Evolutionary conservation across 2,329 filamentous ascomycete genomes (phyloP), one percentile per base, ranked within the genome.

Genomic region (Nakataea oryzae): DNA sequence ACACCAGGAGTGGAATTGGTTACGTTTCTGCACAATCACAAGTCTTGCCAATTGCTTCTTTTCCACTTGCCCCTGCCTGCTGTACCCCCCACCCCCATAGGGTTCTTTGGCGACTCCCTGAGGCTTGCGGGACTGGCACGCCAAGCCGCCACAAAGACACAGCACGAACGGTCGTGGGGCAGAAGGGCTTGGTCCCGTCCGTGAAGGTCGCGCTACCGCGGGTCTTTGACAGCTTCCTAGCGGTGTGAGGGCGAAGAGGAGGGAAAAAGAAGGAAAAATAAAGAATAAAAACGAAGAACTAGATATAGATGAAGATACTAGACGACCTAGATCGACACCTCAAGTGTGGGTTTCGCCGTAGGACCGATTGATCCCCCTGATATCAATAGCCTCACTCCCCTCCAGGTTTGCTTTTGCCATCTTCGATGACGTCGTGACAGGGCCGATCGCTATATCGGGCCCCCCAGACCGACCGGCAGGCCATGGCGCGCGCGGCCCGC

Each of bases 221-320:
- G 11, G 54, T 55, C n/a, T 13, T 21, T 56, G 14, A 27, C 55
- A 29, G 14, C 17, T 26, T 26, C 3, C 29, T 32, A 27, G 1
- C 21, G 3, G 24, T n/a, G 14, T 28, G 30, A 41, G n/a, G 9
- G 28, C 50, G 24, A 50, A 17, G 21, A 26, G 30, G 17, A 30
- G 29, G 59, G 57, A 54, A 47, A 61, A 56, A 61, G 55, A 29
- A 63, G 32, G 29, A 61, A 62, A 60, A 56, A 26, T 29, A 63
- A 63, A 57, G 57, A 54, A 61, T 26, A 57, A 55, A 54, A 32
- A 57, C 21, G 56, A 62, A 26, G 57, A 34, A 24, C 41, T 1
- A 17, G 41, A 50, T 2, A 50, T 5, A 50, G 17, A 24, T n/a
- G n/a, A 2, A n/a, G 5, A 17, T n/a, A 17, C 14, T 41, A 12